Base-by-base conservation (phyloP, 225 moss, liverwort and hornwort genomes). In the Bryum argenteum region DNA sequence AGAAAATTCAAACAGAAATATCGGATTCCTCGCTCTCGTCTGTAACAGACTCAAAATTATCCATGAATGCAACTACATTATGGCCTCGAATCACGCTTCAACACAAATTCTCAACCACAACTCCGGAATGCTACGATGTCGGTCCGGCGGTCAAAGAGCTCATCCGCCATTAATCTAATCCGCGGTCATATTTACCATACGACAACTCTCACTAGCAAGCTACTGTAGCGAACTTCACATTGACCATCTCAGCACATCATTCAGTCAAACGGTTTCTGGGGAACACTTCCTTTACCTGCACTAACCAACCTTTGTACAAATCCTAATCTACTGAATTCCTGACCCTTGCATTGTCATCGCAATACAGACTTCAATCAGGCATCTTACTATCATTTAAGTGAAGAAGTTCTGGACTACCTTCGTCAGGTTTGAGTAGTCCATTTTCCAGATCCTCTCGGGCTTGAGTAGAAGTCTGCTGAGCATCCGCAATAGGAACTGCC, bases 261-360 rank as follows among this genome's bases (percentile, higher is more conserved):
- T 6, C 3, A 33, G 33, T 33, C 33, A 5, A 33, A 6, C 7
- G 33, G 40, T 40, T 10, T 45, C 37, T 69, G 33, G 28, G 58
- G 44, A 70, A 18, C 14, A 18, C 18, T 39, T 24, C 7, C 60
- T 23, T 53, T 26, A 19, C 45, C 8, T 72, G 58, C 64, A 63
- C 77, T 18, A 63, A 16, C 39, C 59, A 63, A 16, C 39, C 59
- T 54, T 28, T 70, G 9, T 54, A 81, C 73, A 60, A 43, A 60
- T 23, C 7, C n/a, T 37, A 47, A 33, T n/a, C 20, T 16, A 58
- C 39, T 16, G 10, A 24, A 16, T 19, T 47, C 8, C 18, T 54
- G 18, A 4, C 58, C 20, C 40, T 50, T 52, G 61, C n/a, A 56
- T 61, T 8, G 22, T 37, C 44, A 24, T 10, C 14, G 8, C 39